Percentiles rank a stretch among this genome's conserved stretches.
Conservation (phyloP, 768 basidiomycete genomes). For the Terana coerulea region DNA sequence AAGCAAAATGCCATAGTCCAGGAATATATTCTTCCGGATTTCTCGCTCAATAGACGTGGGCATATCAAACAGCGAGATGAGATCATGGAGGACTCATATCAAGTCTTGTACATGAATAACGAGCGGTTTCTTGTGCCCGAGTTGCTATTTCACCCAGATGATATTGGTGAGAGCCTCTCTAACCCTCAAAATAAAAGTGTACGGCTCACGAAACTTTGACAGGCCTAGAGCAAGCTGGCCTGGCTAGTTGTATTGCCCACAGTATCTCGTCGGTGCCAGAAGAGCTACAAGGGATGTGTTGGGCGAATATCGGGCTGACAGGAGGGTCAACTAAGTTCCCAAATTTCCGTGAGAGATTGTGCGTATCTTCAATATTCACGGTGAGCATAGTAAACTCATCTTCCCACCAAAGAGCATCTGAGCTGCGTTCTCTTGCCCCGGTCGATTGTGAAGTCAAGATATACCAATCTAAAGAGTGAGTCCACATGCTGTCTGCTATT, state of each 20-base stretch:
- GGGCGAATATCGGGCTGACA: slow-evolving; percentile 88
- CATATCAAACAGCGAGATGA: slow-evolving; percentile 52
- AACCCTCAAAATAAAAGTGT: slow-evolving; percentile 8
- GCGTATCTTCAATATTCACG: too few relatives aligned
- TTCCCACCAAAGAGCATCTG: slow-evolving; percentile 50
- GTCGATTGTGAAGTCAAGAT: slow-evolving; percentile 72
- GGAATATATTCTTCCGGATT: slow-evolving; percentile 90
- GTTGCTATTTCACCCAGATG: slow-evolving; percentile 83
- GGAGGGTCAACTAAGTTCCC: slow-evolving; percentile 79
- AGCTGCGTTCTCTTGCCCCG: slow-evolving; percentile 81
- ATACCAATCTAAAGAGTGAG: slow-evolving; percentile 72
- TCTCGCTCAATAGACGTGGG: slow-evolving; percentile 63
- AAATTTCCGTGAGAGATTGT: slow-evolving; percentile 77
- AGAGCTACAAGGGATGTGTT: slow-evolving; percentile 90
- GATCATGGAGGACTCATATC: slow-evolving; percentile 50
- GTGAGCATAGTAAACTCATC: not conserved
- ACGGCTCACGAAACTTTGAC: slow-evolving; percentile 11
- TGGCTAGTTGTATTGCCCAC: slow-evolving; percentile 69
- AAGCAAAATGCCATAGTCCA: slow-evolving; percentile 68
- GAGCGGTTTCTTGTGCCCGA: slow-evolving; percentile 95
- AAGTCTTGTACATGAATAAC: slow-evolving; percentile 83
- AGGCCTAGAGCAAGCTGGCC: slow-evolving; percentile 80
- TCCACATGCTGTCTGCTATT: slow-evolving; percentile 15
- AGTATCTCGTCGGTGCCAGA: slow-evolving; percentile 74
- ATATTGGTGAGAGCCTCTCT: slow-evolving; percentile 63